phyloP scores from a whole-genome alignment of 2,329 filamentous ascomycete genomes.

The Xylariaceae sp. region DNA sequence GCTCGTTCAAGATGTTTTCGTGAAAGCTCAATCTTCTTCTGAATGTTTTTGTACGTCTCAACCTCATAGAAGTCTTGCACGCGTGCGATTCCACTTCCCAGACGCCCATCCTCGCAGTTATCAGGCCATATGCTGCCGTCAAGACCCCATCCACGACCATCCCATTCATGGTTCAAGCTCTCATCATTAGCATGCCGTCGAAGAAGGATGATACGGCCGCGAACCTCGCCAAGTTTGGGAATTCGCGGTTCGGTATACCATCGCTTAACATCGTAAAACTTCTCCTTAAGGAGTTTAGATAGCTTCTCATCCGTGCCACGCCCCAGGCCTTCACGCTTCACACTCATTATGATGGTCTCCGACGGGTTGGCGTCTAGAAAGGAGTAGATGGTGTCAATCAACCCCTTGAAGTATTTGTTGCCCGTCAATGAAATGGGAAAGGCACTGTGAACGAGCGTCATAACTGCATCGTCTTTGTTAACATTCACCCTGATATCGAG shows the following conservation, averaged over 20 bases:
- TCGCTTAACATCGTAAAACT: slow-evolving; percentile 56
- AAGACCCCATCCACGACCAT: slow-evolving; percentile 50
- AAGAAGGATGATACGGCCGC: slow-evolving; percentile 78
- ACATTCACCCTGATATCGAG: slow-evolving; percentile 77
- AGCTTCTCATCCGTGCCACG: slow-evolving; percentile 74
- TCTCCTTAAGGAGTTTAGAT: slow-evolving; percentile 63
- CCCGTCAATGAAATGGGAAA: slow-evolving; percentile 86
- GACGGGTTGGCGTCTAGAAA: slow-evolving; percentile 74
- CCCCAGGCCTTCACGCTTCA: slow-evolving; percentile 89
- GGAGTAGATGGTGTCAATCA: slow-evolving; percentile 64
- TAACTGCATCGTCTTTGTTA: slow-evolving; percentile 52
- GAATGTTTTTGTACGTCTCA: slow-evolving; percentile 65
- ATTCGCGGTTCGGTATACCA: slow-evolving; percentile 79
- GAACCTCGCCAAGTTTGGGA: slow-evolving; percentile 70
- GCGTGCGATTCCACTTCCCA: slow-evolving; percentile 66
- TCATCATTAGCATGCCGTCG: slow-evolving; percentile 69
- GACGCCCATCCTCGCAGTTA: slow-evolving; percentile 73
- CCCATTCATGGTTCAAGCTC: slow-evolving; percentile 46
- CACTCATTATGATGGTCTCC: slow-evolving; percentile 77
- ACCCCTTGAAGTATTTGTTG: slow-evolving; percentile 67
- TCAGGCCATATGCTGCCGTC: slow-evolving; percentile 72
- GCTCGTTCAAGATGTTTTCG: slow-evolving; percentile 73
- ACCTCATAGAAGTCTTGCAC: slow-evolving; percentile 97
- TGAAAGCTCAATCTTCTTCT: slow-evolving; percentile 71
- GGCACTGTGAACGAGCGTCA: slow-evolving; percentile 81